Percentiles rank a stretch among this genome's conserved stretches.
These are phyloP conservation scores for Wallacemonas sp. DNA, from an alignment of 208 protist species.

Conservation along the genomic window DNA sequence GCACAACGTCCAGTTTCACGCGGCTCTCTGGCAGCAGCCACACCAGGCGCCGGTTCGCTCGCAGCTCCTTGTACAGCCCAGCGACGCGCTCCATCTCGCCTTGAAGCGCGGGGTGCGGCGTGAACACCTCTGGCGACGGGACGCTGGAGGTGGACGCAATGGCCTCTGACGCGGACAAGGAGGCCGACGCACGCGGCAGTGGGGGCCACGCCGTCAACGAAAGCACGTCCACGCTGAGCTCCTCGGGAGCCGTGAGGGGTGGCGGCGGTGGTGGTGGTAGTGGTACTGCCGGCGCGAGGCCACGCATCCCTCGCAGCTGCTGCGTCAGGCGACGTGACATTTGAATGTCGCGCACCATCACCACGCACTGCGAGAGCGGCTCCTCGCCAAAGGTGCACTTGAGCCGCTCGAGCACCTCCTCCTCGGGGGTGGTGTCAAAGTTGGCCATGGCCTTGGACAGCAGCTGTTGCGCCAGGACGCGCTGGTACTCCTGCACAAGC, in stretches of 20 bases:
- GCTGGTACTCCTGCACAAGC: constrained; percentile 78
- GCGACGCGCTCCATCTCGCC: constrained; percentile 54
- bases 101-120: constrained; percentile 60
- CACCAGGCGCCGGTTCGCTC: constrained; percentile 64
- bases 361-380: constrained; percentile 62
- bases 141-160: background rate
- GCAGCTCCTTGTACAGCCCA: constrained; percentile 59
- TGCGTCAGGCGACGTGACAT: constrained; percentile 72
- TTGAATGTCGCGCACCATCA: constrained; percentile 87
- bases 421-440: constrained; percentile 80
- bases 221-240: constrained; percentile 65
- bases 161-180: background rate
- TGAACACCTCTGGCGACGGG: background rate
- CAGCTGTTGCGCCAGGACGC: constrained; percentile 66
- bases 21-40: constrained; percentile 68
- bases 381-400: constrained; percentile 84
- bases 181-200: background rate
- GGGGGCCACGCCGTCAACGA: constrained; percentile 77
- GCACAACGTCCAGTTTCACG: constrained; percentile 63
- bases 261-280: background rate
- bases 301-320: constrained; percentile 47
- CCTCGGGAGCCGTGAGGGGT: constrained; percentile 8
- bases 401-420: constrained; percentile 88
- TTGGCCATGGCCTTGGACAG: constrained; percentile 72
- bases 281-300: background rate